Evolutionary conservation across 805 yeast genomes (phyloP), one percentile per base, ranked within the genome.

Genomic region (Saccharomyces mikatae): DNA sequence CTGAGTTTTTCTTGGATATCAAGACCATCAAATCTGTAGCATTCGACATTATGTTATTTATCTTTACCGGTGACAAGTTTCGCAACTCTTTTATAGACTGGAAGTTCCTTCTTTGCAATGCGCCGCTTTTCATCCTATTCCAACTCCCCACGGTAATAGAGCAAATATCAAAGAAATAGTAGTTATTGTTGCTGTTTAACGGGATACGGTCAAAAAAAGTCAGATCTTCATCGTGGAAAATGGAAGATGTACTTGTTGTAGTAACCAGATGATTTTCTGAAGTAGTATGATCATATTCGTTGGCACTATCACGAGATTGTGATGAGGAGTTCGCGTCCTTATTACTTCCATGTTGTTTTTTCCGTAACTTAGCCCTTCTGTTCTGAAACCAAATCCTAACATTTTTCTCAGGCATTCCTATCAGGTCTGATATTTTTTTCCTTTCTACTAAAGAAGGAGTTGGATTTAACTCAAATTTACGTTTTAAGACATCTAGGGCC

Each of bases 331-430:
- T 48, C 55, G 24, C 66, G 56, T 24, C 54, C 13, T 50, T 30
- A n/a, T 36, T 41, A n/a, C 41, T 32, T 13, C 32, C 47, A 29
- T 30, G 44, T 22, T 36, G 13, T 54, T 60, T 53, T 69, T 86
- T 86, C 63, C 90, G 76, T 47, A 82, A 77, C 66, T 87, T 87
- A 22, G 94, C 94, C 58, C 97, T 74, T 62, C 91, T 75, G 67
- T 89, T 89, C 69, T 90, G 97, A 64, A 89, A 90, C 97, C 97
- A 90, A 47, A 90, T 90, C 53, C 96, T 77, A 2, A 90, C 96
- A 13, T 91, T 88, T 58, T 94, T 80, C 62, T 90, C 96, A 13
- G 90, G 81, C 87, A 89, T 84, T 21, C 85, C 87, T 1, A 95
- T 87, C 56, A 77, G 77, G 1, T 78, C 81, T 44, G 94, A 82